These are phyloP conservation scores for Trametes versicolor DNA, from an alignment of 1,284 basidiomycete species.

Conservation along the genomic window DNA sequence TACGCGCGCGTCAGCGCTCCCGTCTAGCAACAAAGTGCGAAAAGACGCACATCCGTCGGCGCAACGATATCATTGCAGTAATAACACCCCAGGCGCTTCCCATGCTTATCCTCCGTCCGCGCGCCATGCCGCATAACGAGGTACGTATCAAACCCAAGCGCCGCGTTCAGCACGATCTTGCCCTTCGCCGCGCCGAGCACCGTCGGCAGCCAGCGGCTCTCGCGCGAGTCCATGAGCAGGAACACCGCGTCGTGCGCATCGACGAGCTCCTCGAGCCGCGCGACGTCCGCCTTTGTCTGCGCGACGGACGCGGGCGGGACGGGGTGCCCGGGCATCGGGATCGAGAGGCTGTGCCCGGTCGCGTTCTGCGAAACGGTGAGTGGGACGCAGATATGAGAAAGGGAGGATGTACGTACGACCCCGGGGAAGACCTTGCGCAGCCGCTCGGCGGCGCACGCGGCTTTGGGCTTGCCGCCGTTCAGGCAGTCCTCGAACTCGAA, in stretches of 20 bases:
- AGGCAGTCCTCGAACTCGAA: slow-evolving; percentile 96
- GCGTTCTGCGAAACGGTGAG: slow-evolving; percentile 69
- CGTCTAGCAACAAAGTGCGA: not conserved
- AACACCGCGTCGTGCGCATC: slow-evolving; percentile 91
- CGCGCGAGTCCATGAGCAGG: slow-evolving; percentile 97
- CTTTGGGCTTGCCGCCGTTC: slow-evolving; percentile 94
- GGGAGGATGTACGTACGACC: slow-evolving; percentile 65
- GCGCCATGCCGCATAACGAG: slow-evolving; percentile 97
- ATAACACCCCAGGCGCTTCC: slow-evolving; percentile 85
- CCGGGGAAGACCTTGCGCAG: slow-evolving; percentile 93
- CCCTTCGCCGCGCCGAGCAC: slow-evolving; percentile 84
- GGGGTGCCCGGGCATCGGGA: slow-evolving; percentile 99
- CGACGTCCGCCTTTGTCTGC: slow-evolving; percentile 74
- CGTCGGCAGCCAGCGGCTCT: slow-evolving; percentile 96
- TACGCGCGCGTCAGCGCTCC: slow-evolving; percentile 12
- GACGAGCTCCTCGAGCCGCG: slow-evolving; percentile 79
- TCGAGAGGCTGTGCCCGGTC: slow-evolving; percentile 76
- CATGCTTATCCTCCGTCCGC: slow-evolving; percentile 52
- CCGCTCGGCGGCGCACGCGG: slow-evolving; percentile 88
- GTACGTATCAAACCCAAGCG: slow-evolving; percentile 96
- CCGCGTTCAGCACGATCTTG: slow-evolving; percentile 96
- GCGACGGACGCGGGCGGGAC: slow-evolving; percentile 69
- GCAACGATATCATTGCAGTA: slow-evolving; percentile 99
- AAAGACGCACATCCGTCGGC: slow-evolving; percentile 83
- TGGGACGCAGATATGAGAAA: not conserved